Evolutionary conservation across 192 early-diverging fungal genomes (phyloP).

Genomic region (Rhizoclosmatium globosum): DNA sequence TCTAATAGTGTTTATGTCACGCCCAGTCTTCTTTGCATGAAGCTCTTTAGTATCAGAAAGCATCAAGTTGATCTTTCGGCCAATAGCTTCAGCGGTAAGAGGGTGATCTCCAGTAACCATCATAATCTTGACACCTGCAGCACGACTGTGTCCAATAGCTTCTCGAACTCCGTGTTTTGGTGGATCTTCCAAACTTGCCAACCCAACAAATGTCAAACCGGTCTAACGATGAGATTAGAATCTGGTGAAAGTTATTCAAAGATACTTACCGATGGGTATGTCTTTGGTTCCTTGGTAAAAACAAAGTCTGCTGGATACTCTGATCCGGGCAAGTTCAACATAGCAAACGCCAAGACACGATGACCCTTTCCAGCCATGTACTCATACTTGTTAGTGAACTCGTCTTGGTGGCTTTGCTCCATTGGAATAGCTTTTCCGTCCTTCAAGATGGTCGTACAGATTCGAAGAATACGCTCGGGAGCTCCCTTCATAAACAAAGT

Average conservation of each 20-base stretch:
- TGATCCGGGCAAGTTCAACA: constrained; percentile 69
- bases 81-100: constrained; percentile 94
- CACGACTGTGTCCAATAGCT: constrained; percentile 91
- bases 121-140: constrained; percentile 95
- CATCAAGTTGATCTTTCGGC: constrained; percentile 95
- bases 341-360: constrained; percentile 56
- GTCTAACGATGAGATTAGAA: constrained; percentile 16
- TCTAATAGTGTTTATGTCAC: constrained; percentile 61
- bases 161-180: constrained; percentile 99
- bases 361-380: constrained; percentile 93
- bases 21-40: constrained; percentile 74
- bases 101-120: constrained; percentile 99
- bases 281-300: constrained; percentile 81
- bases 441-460: constrained; percentile 81
- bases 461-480: constrained; percentile 87
- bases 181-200: constrained; percentile 93
- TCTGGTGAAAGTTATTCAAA: constrained; percentile 1
- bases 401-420: constrained; percentile 68
- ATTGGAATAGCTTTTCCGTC: constrained; percentile 63
- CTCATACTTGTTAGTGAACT: constrained; percentile 82
- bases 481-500: constrained; percentile 94
- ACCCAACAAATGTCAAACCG: constrained; percentile 80
- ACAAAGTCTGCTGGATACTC: constrained; percentile 77
- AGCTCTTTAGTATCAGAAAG: constrained; percentile 85
- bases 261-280: constrained; percentile 65